Conservation (phyloP, 805 yeast genomes). For the Cyberlindnera bimundalis region DNA sequence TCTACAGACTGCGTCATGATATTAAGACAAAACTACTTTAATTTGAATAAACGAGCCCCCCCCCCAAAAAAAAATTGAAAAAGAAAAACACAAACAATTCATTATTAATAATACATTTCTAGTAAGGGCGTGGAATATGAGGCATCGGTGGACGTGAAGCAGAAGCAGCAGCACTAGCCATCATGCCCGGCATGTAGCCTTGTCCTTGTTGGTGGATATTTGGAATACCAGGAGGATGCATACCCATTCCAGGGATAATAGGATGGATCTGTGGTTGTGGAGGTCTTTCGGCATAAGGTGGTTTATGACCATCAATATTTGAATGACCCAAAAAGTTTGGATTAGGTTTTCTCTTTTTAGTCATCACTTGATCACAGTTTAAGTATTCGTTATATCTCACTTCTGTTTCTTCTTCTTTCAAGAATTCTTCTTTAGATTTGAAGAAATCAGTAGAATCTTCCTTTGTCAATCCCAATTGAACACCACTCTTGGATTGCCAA, state of each 20-base stretch:
- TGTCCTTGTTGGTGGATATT: not conserved
- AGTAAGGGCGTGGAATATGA: constrained; percentile 5
- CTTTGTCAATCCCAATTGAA: constrained; percentile 32
- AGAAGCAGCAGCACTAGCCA: too few species aligned
- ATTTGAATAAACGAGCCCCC: too few species aligned
- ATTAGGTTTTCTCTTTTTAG: constrained; percentile 44
- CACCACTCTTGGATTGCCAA: constrained; percentile 43
- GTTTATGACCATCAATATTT: constrained; percentile 42
- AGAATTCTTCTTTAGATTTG: constrained; percentile 30
- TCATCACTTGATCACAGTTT: constrained; percentile 40
- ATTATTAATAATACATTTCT: not conserved
- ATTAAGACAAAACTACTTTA: constrained; percentile 57
- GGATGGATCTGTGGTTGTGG: not conserved
- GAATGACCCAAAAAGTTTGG: constrained; percentile 45
- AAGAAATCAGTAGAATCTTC: constrained; percentile 25
- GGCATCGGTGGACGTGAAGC: constrained; percentile 1
- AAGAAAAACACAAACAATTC: too few species aligned
- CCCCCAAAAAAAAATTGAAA: too few species aligned
- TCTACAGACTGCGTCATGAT: constrained; percentile 56
- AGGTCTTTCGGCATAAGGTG: constrained; percentile 37
- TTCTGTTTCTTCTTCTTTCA: constrained; percentile 30
- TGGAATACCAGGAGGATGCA: not conserved
- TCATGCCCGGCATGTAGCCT: not conserved
- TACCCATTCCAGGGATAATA: not conserved
- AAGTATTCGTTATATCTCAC: constrained; percentile 36